Base-by-base conservation (phyloP, 768 basidiomycete species). In the Phaeolepiota aurea region DNA sequence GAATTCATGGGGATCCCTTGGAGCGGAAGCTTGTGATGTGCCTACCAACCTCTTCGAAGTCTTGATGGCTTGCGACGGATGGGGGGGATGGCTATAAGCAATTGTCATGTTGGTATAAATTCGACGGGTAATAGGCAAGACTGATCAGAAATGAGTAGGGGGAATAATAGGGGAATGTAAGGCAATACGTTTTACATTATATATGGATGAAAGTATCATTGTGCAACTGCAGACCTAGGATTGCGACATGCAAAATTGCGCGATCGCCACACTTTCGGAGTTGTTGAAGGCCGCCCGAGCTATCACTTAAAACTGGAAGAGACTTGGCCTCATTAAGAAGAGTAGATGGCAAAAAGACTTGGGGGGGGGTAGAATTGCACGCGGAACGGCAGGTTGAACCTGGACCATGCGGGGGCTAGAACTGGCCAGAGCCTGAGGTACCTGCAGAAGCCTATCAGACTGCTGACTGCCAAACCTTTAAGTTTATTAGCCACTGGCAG, bases 1-100 rank as follows among this genome's bases (percentile, higher is more conserved):
- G 3, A 76, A 45, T 14, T 60, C 50, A 50, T 83, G 83, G 13
- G 78, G 81, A 47, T 81, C 66, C 15, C 63, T 59, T 20, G 55
- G 40, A 22, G 25, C 31, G 21, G 37, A 25, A 16, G 46, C 44
- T 2, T 16, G 18, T 21, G 36, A 36, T 1, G 7, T n/a, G n/a
- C n/a, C n/a, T n/a, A n/a, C n/a, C n/a, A n/a, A n/a, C n/a, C n/a
- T n/a, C 16, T 32, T 36, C 10, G 35, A 23, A 2, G 21, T 22
- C 25, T 35, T 37, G 19, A 41, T 31, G 33, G 49, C 38, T 28
- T 44, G 32, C 20, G 57, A 45, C 23, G 51, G 57, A 50, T 64
- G 64, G 39, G 64, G 60, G 3, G 66, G 59, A 49, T 62, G 57
- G 3, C 55, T 43, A 37, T 52, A 64, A 16, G 54, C 41, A 32